A percentile compares a stretch with the other conserved stretches of the same genome.
Evolutionary conservation across 225 moss, liverwort and hornwort genomes (phyloP).

Genomic region (Marchantia paleacea): DNA sequence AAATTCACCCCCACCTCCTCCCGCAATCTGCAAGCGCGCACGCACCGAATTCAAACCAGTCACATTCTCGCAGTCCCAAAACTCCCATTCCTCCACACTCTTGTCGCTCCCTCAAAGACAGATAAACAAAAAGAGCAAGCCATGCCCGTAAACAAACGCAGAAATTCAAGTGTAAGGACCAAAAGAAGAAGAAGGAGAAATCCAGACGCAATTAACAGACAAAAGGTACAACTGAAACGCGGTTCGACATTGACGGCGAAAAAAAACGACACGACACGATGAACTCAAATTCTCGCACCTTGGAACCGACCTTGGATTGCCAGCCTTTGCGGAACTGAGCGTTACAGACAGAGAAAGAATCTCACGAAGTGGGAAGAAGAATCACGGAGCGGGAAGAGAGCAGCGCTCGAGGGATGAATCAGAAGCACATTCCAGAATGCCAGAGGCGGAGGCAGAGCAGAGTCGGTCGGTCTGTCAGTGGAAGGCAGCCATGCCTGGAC

Average conservation of each 20-base stretch:
- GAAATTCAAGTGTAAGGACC: not conserved
- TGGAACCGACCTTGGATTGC: too few species aligned
- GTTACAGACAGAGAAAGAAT: not conserved
- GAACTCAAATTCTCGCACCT: not conserved
- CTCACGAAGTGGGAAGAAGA: not conserved
- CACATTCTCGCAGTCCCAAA: not conserved
- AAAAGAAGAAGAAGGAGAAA: not conserved
- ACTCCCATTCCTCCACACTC: too few species aligned
- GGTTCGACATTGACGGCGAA: not conserved
- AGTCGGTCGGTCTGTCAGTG: not conserved
- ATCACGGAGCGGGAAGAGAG: not conserved
- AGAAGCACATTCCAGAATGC: not conserved
- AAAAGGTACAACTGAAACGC: not conserved
- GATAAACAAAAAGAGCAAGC: not conserved
- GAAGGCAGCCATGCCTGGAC: not conserved
- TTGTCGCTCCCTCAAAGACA: too few species aligned
- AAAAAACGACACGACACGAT: too few species aligned
- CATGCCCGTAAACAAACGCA: not conserved
- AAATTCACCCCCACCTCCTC: not conserved
- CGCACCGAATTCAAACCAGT: not conserved
- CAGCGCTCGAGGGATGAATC: not conserved
- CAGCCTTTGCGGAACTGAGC: too few species aligned
- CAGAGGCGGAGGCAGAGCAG: not conserved
- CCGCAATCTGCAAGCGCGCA: not conserved
- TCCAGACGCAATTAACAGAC: not conserved